Evolutionary conservation across 805 yeast genomes (phyloP), one percentile per base, ranked within the genome.

Genomic region (Kodamaea sagamina): DNA sequence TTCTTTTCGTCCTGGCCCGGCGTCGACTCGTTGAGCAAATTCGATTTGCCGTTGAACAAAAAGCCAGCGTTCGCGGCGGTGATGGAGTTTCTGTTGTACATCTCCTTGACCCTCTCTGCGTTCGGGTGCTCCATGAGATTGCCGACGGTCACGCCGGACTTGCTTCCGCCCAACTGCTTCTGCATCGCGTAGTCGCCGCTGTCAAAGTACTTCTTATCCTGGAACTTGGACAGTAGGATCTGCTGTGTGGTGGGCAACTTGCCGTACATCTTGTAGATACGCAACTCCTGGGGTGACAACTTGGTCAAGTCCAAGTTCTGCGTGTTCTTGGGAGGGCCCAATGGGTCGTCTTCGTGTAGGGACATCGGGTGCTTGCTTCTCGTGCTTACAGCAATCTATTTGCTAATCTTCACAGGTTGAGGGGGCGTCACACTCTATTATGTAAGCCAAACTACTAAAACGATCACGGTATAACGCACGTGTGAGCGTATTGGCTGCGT

Each of bases 181-280:
- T 81, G 86, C 76, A 89, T 77, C 8, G 96, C 96, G 63, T 89
- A 89, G 65, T 89, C 97, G 7, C 97, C 97, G 48, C 95, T 85
- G 59, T 89, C 97, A 57, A 89, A 90, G 63, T 86, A 89, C 68
- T 89, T 90, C 55, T 96, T 79, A 50, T 89, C 97, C 63, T 86
- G 86, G 54, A 87, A 68, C 59, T 85, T 87, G 48, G 84, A 79
- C 40, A 84, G 75, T 40, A 89, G 71, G 15, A 89, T 71, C 49
- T 89, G 95, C 44, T 84, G 82, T 44, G 80, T 83, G 19, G 89
- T 78, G 17, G 97, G 97, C 39, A 89, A 68, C 59, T 82, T 86
- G 22, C 97, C 97, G 62, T 90, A 89, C 70, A 89, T 66, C 55
- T 78, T 82, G 65, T 82, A 84, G 16, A 90, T 70, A 47, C 82